These are phyloP conservation scores for Fusarium sp. DNA, from an alignment of 2,329 filamentous ascomycete species.

Conservation along the genomic window DNA sequence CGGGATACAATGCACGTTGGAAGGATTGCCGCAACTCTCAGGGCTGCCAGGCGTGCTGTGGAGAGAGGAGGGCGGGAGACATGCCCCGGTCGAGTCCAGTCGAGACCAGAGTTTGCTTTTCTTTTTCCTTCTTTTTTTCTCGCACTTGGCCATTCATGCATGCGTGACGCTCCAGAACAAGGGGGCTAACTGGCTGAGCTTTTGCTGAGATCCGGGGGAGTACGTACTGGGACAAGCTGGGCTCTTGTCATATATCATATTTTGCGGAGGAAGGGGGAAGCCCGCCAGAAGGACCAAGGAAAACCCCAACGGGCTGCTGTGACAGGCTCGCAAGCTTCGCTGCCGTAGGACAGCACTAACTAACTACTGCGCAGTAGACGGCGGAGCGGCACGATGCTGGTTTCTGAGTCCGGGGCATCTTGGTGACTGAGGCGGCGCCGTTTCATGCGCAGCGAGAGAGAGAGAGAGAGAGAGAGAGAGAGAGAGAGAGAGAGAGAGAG, in stretches of 20 bases:
- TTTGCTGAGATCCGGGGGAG: conserved; percentile 4
- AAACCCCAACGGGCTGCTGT: background rate
- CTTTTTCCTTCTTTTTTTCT: background rate
- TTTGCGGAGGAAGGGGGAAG: conserved; percentile 12
- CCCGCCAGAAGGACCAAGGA: conserved; percentile 6
- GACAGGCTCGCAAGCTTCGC: background rate
- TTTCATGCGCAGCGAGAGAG: conserved; percentile 1
- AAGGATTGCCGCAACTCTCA: conserved; percentile 23
- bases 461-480: background rate
- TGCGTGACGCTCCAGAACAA: conserved; percentile 27
- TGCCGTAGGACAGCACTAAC: background rate
- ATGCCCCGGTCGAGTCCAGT: background rate
- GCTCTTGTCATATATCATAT: conserved; percentile 32
- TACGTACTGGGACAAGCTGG: background rate
- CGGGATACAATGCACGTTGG: conserved; percentile 37
- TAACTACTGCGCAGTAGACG: background rate
- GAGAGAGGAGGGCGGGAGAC: conserved; percentile 14
- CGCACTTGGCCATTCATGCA: conserved; percentile 21
- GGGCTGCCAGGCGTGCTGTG: conserved; percentile 26
- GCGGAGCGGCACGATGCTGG: conserved; percentile 17
- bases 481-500: background rate
- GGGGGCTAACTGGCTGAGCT: conserved; percentile 2
- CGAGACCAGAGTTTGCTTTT: conserved; percentile 19
- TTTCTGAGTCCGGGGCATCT: conserved; percentile 8
- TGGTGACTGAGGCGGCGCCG: conserved; percentile 1